Base-by-base conservation (phyloP, 1,139 yeast genomes). In the Hansenula sp. region DNA sequence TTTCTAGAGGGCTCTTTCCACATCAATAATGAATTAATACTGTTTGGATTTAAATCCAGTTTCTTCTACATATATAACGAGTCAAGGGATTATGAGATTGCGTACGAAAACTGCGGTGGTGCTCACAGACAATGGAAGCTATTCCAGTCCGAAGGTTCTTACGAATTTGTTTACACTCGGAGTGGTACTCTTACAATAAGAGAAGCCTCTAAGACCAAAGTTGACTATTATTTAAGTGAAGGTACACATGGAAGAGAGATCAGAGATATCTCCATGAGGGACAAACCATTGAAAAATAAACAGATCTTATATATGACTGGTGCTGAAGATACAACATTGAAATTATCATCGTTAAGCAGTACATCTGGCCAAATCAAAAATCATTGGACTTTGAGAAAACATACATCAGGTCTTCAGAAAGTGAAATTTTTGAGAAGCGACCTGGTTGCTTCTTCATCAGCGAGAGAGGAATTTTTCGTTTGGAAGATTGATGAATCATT, bases 171-270 rank as follows among this genome's bases (percentile, higher is more conserved):
- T 13, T 87, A 80, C 54, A 78, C 84, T 18, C 80, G 83, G 58
- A 79, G 85, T 33, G 70, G 80, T 2, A 61, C 65, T 40, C 41
- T 68, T 12, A 64, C 63, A 44, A 70, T 59, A 48, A 65, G 67
- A 45, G 52, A 50, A 18, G 47, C 72, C 45, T 52, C 57, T 40
- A 45, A 48, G 42, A 44, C 57, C 1, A 12, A 38, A 1, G 46
- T 53, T 9, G 66, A 68, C 5, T 60, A 64, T 21, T 47, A 68
- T 4, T 52, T 79, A 32, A 65, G 62, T 41, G 65, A 71, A 11
- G 97, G 97, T 0, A 74, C 90, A 0, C 98, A 93, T 62, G 99
- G 99, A 0, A 74, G 98, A 51, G 99, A 93, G 62, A 78, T 85
- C 13, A 71, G 95, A 57, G 84, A 77, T 50, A 68, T 84, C n/a